Evolutionary conservation across 352 stramenopile species (phyloP).

Genomic region (Phytophthora citrophthora): DNA sequence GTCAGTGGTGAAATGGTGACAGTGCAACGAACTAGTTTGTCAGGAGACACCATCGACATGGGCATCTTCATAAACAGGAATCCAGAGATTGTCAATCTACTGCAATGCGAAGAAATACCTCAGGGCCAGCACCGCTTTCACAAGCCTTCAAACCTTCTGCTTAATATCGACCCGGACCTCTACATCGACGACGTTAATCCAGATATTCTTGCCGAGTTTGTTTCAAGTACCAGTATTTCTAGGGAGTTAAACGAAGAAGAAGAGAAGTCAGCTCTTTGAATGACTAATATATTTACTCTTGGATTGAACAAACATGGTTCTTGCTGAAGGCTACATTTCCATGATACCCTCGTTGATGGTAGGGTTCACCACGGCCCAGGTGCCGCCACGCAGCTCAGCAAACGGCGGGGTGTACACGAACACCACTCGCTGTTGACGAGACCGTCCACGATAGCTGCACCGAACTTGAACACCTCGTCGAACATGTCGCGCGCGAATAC

Average conservation of each 20-base stretch:
- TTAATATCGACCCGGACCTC: constrained; percentile 2
- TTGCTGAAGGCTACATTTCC: constrained; percentile 90
- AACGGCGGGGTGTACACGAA: constrained; percentile 99
- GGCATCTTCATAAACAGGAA: constrained; percentile 20
- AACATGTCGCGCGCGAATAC: constrained; percentile 99
- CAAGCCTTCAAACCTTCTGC: constrained; percentile 8
- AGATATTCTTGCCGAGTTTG: not conserved
- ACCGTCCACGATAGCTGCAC: constrained; percentile 99
- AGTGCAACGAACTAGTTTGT: constrained; percentile 7
- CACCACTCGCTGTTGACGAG: constrained; percentile 99
- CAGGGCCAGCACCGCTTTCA: constrained; percentile 5
- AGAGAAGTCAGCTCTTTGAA: not conserved
- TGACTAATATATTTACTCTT: not conserved
- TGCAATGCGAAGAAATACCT: constrained; percentile 25
- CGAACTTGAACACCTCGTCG: constrained; percentile 99
- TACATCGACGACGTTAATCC: not conserved
- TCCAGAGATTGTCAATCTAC: constrained; percentile 15
- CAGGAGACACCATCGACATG: constrained; percentile 22
- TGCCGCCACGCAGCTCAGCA: constrained; percentile 97
- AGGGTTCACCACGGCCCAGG: constrained; percentile 99
- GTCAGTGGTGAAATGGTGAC: constrained; percentile 12
- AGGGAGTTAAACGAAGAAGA: not conserved
- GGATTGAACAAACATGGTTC: not conserved
- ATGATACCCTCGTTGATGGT: constrained; percentile 99
- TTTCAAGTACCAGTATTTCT: not conserved